phyloP scores from a whole-genome alignment of 2,329 filamentous ascomycete species.

The Nemania sp. region DNA sequence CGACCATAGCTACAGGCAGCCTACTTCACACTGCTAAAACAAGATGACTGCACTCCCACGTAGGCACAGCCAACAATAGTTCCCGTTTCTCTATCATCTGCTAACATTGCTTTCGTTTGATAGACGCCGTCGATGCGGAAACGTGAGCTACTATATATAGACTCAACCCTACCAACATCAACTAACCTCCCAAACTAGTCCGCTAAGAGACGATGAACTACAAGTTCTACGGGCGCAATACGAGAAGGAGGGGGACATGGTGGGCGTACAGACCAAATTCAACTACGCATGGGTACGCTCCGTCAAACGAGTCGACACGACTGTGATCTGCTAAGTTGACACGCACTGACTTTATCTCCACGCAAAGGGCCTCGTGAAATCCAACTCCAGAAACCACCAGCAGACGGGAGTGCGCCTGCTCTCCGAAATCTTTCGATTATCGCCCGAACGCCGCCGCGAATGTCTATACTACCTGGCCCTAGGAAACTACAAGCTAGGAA shows the following conservation, averaged over 20 bases:
- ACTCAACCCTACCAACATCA: slow-evolving; percentile 13
- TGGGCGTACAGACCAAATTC: slow-evolving; percentile 98
- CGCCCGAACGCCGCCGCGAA: slow-evolving; percentile 92
- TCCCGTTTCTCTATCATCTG: neutral
- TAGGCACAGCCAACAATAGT: slow-evolving; percentile 38
- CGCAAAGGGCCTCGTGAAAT: slow-evolving; percentile 91
- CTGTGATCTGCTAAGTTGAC: neutral
- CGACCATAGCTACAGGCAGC: neutral
- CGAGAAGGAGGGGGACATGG: slow-evolving; percentile 97
- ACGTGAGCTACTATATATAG: slow-evolving; percentile 67
- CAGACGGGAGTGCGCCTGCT: slow-evolving; percentile 94
- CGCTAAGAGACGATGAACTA: slow-evolving; percentile 90
- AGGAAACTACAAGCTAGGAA: slow-evolving; percentile 97
- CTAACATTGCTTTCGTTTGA: slow-evolving; percentile 40
- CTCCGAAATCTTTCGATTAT: slow-evolving; percentile 94
- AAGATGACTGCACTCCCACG: slow-evolving; percentile 52
- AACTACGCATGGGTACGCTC: slow-evolving; percentile 94
- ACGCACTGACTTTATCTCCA: slow-evolving; percentile 27
- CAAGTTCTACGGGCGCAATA: slow-evolving; percentile 93
- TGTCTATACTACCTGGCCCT: slow-evolving; percentile 98
- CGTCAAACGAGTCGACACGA: neutral
- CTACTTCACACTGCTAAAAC: neutral
- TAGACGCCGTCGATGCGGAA: slow-evolving; percentile 97
- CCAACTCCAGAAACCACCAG: slow-evolving; percentile 83
- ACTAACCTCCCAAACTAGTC: slow-evolving; percentile 62